Percentiles rank a stretch among this genome's conserved stretches.
Conservation (phyloP, 345 rosid genomes). For the Eutrema heterophyllum region DNA sequence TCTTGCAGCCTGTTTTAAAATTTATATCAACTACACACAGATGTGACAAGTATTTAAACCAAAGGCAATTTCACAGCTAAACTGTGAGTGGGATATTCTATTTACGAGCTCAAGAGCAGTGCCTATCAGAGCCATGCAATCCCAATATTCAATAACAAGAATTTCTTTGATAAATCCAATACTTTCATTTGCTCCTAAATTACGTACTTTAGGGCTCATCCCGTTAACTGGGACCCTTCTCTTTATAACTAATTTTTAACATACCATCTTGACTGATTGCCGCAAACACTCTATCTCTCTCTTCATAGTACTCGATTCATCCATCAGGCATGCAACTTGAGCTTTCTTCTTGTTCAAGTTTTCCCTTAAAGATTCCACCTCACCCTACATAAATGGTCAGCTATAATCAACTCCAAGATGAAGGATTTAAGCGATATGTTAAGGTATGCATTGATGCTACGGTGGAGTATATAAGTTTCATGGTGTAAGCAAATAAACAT, state of each 20-base stretch:
- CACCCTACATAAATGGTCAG: slow-evolving; percentile 36
- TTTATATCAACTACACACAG: slow-evolving; percentile 2
- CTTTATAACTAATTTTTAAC: slow-evolving; percentile 17
- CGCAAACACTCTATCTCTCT: slow-evolving; percentile 55
- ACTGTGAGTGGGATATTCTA: neutral
- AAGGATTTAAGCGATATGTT: neutral
- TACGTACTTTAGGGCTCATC: neutral
- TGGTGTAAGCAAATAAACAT: neutral
- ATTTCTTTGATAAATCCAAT: neutral
- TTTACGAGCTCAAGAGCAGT: neutral
- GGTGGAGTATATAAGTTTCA: neutral
- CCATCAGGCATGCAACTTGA: slow-evolving; percentile 52
- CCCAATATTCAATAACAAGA: neutral
- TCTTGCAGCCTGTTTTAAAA: slow-evolving; percentile 53
- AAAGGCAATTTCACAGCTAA: neutral
- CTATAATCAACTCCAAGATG: neutral
- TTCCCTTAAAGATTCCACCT: slow-evolving; percentile 47
- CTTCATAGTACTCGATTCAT: slow-evolving; percentile 55
- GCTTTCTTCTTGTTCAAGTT: slow-evolving; percentile 52
- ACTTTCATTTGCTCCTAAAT: neutral
- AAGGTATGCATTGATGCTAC: slow-evolving; percentile 12
- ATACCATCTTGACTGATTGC: slow-evolving; percentile 56
- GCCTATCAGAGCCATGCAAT: neutral
- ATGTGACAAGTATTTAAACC: neutral
- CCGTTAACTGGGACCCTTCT: neutral